Evolutionary conservation across 2,329 filamentous ascomycete genomes (phyloP).

Genomic region (Cladophialophora carrionii): DNA sequence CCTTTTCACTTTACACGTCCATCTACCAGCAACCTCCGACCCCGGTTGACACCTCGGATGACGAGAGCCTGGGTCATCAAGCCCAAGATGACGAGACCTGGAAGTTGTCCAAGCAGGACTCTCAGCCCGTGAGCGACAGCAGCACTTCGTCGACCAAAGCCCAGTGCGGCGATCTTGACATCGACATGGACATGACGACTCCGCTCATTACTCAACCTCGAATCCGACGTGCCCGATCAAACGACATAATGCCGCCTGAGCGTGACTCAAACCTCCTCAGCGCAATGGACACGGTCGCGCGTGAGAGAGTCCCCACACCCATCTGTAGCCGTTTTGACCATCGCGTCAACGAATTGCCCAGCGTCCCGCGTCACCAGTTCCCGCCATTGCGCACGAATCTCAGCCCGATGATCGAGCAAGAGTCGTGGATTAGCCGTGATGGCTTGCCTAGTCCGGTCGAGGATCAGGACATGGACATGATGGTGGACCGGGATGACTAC

Average conservation of each 20-base stretch:
- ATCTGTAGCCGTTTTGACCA: slow-evolving; percentile 36
- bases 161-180: slow-evolving; percentile 18
- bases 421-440: slow-evolving; percentile 35
- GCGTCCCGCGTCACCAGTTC: slow-evolving; percentile 33
- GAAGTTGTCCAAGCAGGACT: slow-evolving; percentile 14
- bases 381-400: slow-evolving; percentile 35
- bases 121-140: slow-evolving; percentile 17
- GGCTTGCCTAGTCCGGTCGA: slow-evolving; percentile 35
- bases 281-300: slow-evolving; percentile 23
- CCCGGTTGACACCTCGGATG: slow-evolving; percentile 37
- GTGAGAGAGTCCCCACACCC: slow-evolving; percentile 37
- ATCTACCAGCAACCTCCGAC: slow-evolving; percentile 36
- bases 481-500: slow-evolving; percentile 24
- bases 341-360: slow-evolving; percentile 29
- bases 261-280: slow-evolving; percentile 24
- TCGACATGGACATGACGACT: slow-evolving; percentile 26
- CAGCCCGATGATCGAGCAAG: slow-evolving; percentile 38
- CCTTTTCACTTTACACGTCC: slow-evolving; percentile 30
- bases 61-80: slow-evolving; percentile 27
- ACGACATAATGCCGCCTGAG: slow-evolving; percentile 36
- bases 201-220: slow-evolving; percentile 12
- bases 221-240: slow-evolving; percentile 36
- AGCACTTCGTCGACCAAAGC: slow-evolving; percentile 25
- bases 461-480: slow-evolving; percentile 34
- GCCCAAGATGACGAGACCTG: slow-evolving; percentile 17